Evolutionary conservation across 148 eudicot species (phyloP), one percentile per base, ranked within the genome.

Genomic region (Euryodendron excelsum): DNA sequence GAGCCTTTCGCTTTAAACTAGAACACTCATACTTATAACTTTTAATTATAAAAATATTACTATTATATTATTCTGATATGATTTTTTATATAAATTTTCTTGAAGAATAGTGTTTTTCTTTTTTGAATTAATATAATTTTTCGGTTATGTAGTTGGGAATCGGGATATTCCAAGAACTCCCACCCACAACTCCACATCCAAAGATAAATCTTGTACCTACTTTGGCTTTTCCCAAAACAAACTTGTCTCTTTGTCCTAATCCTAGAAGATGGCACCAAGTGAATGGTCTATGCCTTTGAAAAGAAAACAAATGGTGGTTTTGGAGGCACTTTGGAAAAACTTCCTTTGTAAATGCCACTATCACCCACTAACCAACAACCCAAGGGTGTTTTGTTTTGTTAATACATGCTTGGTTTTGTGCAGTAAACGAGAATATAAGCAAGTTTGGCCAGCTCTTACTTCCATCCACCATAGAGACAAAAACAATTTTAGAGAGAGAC

Each of bases 301-400:
- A 75, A 62, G 44, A 59, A 60, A 72, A 75, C 69, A 80, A 72
- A 37, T 28, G 47, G 68, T 65, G 71, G 77, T 58, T 85, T 79
- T 76, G 79, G 73, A 72, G 61, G 63, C 82, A 75, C 74, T 45
- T 75, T n/a, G n/a, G 44, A 31, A 33, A 13, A 30, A 14, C 56
- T 64, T 44, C 11, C 72, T 56, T 79, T 78, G 81, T 79, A 73
- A 78, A 64, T 15, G 69, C 82, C 68, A 78, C 78, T 67, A 69
- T 71, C 84, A 65, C 79, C 80, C 82, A 74, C 82, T 72, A 80
- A 34, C 69, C 81, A 80, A 85, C 85, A 82, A 77, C n/a, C n/a
- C n/a, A 3, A 55, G 58, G 50, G 60, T 73, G 80, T 36, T 80
- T 73, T 77, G n/a, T 61, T 52, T 80, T 80, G 80, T 65, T 48